Conservation (phyloP, 2,329 filamentous ascomycete species). For the Botrytis medusae region DNA sequence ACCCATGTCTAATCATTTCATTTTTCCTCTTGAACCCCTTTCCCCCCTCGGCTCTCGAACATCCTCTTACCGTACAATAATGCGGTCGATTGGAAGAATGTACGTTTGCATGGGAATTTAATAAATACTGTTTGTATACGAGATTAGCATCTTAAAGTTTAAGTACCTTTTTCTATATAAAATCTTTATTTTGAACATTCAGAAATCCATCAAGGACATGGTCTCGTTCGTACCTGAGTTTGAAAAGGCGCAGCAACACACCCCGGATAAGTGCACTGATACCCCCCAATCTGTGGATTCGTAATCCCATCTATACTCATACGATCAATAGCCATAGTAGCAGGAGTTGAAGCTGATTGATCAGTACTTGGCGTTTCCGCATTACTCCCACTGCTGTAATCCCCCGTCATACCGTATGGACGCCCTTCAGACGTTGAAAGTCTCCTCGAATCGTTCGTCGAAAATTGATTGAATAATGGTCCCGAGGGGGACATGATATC, state of each 20-base stretch:
- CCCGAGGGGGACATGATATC: constrained; percentile 42
- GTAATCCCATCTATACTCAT: constrained; percentile 61
- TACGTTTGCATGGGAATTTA: constrained; percentile 77
- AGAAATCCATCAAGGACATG: neutral
- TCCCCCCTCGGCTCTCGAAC: constrained; percentile 61
- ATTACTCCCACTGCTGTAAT: constrained; percentile 38
- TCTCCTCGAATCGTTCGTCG: constrained; percentile 28
- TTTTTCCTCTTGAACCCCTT: constrained; percentile 73
- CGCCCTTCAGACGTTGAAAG: constrained; percentile 34
- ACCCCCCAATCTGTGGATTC: constrained; percentile 53
- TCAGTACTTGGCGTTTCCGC: constrained; percentile 51
- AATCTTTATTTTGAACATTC: neutral
- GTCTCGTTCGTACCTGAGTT: constrained; percentile 55
- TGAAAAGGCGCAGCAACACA: constrained; percentile 75
- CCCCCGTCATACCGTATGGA: constrained; percentile 31
- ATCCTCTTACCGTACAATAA: constrained; percentile 63
- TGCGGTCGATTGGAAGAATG: constrained; percentile 66
- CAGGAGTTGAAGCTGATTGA: constrained; percentile 46
- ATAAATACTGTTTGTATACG: constrained; percentile 52
- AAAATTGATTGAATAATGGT: constrained; percentile 24
- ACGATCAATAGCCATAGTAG: constrained; percentile 48
- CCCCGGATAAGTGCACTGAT: constrained; percentile 59
- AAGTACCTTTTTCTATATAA: neutral
- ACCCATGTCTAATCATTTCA: constrained; percentile 72
- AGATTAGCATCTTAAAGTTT: constrained; percentile 3